phyloP scores from a whole-genome alignment of 2,329 filamentous ascomycete species.

The Exophiala calicioides region DNA sequence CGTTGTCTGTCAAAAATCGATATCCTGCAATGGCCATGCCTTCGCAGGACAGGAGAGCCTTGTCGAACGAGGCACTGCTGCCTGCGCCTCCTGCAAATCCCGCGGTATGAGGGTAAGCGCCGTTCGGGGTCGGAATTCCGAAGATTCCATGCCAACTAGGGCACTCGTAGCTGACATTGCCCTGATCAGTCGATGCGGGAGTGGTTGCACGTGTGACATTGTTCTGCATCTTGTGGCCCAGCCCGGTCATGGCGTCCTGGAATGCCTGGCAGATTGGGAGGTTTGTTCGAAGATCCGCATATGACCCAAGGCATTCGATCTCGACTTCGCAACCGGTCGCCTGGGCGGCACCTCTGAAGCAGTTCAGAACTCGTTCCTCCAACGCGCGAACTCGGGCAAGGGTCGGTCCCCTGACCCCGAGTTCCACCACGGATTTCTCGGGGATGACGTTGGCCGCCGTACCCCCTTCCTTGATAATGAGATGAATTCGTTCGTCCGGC shows the following conservation, averaged over 20 bases:
- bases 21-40: constrained; percentile 45
- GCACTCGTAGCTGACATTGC: constrained; percentile 52
- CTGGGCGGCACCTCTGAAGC: constrained; percentile 40
- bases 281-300: constrained; percentile 48
- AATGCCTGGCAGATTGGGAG: constrained; percentile 42
- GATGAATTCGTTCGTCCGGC: constrained; percentile 55
- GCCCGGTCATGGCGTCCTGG: too few species aligned
- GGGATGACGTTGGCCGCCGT: constrained; percentile 60
- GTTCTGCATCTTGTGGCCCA: too few species aligned
- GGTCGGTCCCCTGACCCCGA: constrained; percentile 49
- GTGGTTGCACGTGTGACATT: constrained; percentile 43
- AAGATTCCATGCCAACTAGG: constrained; percentile 55
- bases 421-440: constrained; percentile 49
- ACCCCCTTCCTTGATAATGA: constrained; percentile 57
- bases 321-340: constrained; percentile 39
- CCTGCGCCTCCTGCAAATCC: constrained; percentile 49
- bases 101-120: constrained; percentile 43
- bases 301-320: constrained; percentile 36
- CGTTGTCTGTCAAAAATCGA: too few species aligned
- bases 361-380: constrained; percentile 35
- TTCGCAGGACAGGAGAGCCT: constrained; percentile 49
- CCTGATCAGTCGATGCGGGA: constrained; percentile 55
- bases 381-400: constrained; percentile 42
- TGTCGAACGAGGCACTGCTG: constrained; percentile 40
- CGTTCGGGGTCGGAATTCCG: constrained; percentile 40